Base-by-base conservation (phyloP, 495 filamentous ascomycete genomes). In the Pyrenula massariospora region DNA sequence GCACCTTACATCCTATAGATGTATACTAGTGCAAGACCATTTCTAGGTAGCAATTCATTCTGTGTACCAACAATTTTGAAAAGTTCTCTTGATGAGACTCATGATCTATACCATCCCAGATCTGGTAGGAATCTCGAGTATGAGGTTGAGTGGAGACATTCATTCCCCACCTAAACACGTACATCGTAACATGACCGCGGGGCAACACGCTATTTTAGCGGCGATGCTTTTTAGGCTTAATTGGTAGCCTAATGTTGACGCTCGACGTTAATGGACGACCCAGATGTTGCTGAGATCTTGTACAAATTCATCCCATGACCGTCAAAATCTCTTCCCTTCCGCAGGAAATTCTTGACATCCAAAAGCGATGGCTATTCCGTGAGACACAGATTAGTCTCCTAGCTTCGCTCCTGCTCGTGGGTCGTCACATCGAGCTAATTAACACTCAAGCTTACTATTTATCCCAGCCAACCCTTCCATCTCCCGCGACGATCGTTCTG, bases 401-500 rank as follows among this genome's bases (percentile, higher is more conserved):
- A 22, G 74, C 78, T n/a, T 77, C 76, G 36, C 72, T 89, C 3
- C 66, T 89, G 25, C 67, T 73, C 65, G 84, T 86, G 67, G 63
- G 77, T 68, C 50, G 52, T 20, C 50, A 52, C 25, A 20, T 53
- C 20, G 21, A 54, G 50, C 56, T 42, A 5, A 42, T 5, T 5
- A 42, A 8, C 31, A 5, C 15, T 42, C 31, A 42, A 42, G 15
- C 31, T 42, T 5, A 15, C 31, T 42, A 42, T 8, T 42, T 15
- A 8, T 5, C 15, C 5, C 31, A 42, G 31, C 31, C 31, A 15
- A 42, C 5, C 31, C 31, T 42, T 2, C 70, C 73, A 54, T 77
- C 70, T 50, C 77, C 78, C 5, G 58, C 77, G 2, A 86, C 83
- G 48, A 60, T 97, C 2, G 82, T 95, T 3, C 68, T 93, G 50